Base-by-base conservation (phyloP, 768 basidiomycete genomes). In the Calocybe gangraenosa region DNA sequence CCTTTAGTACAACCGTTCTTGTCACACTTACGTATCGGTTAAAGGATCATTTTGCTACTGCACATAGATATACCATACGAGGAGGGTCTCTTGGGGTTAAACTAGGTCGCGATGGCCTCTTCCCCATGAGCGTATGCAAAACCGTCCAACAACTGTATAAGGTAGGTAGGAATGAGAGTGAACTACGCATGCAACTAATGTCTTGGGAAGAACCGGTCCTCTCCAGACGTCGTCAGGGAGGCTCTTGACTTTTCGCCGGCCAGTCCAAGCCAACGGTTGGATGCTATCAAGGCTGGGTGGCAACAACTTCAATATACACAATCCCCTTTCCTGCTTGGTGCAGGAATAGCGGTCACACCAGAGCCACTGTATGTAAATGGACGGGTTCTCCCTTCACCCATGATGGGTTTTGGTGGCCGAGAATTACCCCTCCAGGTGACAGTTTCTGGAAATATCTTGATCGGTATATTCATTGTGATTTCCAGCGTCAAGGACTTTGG, bases 271-370 rank as follows among this genome's bases (percentile, higher is more conserved):
- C 38, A 50, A 30, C 54, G 65, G 13, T 37, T 60, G 7, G 21
- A 41, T 3, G 54, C 53, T 11, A 65, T 66, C 15, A 44, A 19
- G 10, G 49, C 48, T 25, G 65, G 62, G 33, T 66, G 64, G 60
- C 45, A 56, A n/a, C 50, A 61, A 25, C 58, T 78, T 11, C 64
- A 68, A 20, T 63, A 65, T 30, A 40, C 47, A 0, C 58, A 65
- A 0, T 76, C 76, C 0, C 56, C 67, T 7, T 77, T 70, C 42
- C 54, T 78, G 21, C 47, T 47, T 17, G 69, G 68, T 15, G 68
- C 75, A 0, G 64, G 65, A 3, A 64, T 79, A 44, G 41, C 33
- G 5, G 58, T 78, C 0, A 43, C 56, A 7, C 46, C 55, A 1
- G 14, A 35, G 1, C 68, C 71, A 1, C 50, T 64, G 8, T 7